Percentiles rank a stretch among this genome's conserved stretches.
Conservation (phyloP, 2,329 filamentous ascomycete species). For the Cladosporium halotolerans region DNA sequence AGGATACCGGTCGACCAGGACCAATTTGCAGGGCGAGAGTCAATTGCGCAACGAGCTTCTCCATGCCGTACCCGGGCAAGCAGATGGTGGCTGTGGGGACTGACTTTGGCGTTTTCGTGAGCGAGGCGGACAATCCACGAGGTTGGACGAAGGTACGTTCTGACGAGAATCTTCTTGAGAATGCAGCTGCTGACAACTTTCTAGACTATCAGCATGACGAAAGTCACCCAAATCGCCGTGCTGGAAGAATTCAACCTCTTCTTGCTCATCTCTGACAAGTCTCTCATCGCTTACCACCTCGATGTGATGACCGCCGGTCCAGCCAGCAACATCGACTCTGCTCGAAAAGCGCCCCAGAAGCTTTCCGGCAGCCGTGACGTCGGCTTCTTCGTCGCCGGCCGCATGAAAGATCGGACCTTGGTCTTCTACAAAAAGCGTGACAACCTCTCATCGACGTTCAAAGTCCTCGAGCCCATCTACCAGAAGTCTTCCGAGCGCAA, state of each 20-base stretch:
- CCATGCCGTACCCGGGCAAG: conserved; percentile 64
- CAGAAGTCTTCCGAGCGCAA: conserved; percentile 87
- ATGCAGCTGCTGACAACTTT: conserved; percentile 6
- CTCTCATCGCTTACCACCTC: conserved; percentile 86
- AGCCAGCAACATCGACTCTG: conserved; percentile 55
- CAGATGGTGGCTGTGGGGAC: conserved; percentile 91
- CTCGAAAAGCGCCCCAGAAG: conserved; percentile 82
- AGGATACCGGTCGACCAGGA: conserved; percentile 58
- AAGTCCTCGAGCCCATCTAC: conserved; percentile 87
- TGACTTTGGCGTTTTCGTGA: conserved; percentile 87
- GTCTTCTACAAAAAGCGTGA: conserved; percentile 98
- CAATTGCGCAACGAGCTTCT: conserved; percentile 89
- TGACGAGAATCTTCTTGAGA: neutral
- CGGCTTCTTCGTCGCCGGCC: conserved; percentile 89
- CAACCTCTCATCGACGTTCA: conserved; percentile 81
- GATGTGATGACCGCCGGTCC: conserved; percentile 60
- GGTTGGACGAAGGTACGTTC: conserved; percentile 77
- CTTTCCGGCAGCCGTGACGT: conserved; percentile 83
- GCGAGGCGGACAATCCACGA: conserved; percentile 80
- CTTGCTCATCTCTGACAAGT: conserved; percentile 83
- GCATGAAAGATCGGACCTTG: conserved; percentile 93
- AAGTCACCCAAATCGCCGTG: conserved; percentile 87
- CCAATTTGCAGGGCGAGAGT: conserved; percentile 80
- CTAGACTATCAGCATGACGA: conserved; percentile 67
- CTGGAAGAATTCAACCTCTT: conserved; percentile 94